These are phyloP conservation scores for Sugiyamaella sp. DNA, from an alignment of 1,139 yeast genomes.

Conservation along the genomic window DNA sequence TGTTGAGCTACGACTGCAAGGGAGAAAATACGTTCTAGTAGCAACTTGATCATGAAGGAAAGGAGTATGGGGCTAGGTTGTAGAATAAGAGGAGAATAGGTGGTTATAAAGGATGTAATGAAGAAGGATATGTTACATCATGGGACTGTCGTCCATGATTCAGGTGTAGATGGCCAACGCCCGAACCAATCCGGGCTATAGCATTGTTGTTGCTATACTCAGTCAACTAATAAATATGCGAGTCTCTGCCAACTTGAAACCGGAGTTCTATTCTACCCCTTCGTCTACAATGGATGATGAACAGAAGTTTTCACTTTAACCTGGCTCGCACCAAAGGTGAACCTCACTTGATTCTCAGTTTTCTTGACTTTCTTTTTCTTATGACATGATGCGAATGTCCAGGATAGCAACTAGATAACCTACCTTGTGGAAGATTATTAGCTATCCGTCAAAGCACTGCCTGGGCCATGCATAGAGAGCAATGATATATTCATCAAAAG, in stretches of 20 bases:
- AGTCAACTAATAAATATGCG: too few species aligned
- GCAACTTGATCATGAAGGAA: too few species aligned
- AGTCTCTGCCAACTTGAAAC: neutral
- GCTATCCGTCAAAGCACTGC: neutral
- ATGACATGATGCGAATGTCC: neutral
- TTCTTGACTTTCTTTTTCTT: neutral
- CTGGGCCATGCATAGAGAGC: too few species aligned
- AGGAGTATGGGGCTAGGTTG: too few species aligned
- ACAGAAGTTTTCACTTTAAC: too few species aligned
- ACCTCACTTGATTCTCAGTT: neutral
- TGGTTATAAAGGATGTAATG: neutral
- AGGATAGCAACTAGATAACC: neutral
- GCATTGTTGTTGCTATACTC: too few species aligned
- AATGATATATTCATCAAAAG: neutral
- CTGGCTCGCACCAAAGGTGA: too few species aligned
- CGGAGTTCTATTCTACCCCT: too few species aligned
- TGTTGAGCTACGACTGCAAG: slow-evolving; percentile 5
- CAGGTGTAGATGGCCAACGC: too few species aligned
- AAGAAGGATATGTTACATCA: neutral
- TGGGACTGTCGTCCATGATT: neutral
- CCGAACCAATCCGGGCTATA: too few species aligned
- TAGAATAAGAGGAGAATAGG: too few species aligned
- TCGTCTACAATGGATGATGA: too few species aligned
- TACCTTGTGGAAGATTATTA: neutral
- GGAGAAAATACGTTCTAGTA: neutral